phyloP scores from a whole-genome alignment of 1,284 basidiomycete genomes.

The Prillingera fragicola region DNA sequence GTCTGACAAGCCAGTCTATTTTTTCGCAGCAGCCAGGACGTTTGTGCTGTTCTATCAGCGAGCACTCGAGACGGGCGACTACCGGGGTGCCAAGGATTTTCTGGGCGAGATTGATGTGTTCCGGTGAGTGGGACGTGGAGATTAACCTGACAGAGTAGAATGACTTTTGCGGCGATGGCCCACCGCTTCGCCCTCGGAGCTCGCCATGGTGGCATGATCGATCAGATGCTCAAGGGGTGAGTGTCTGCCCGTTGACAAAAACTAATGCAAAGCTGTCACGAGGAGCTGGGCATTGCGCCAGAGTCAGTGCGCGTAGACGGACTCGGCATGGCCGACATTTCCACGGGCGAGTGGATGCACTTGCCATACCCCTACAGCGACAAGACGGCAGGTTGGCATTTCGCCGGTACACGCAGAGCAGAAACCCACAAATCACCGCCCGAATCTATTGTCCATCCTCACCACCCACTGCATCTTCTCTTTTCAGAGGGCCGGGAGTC shows the following conservation, averaged over 20 bases:
- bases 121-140: constrained; percentile 13
- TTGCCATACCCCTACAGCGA: not conserved
- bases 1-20: constrained; percentile 13
- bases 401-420: too few relatives aligned
- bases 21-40: constrained; percentile 32
- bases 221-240: constrained; percentile 23
- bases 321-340: not conserved
- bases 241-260: too few relatives aligned
- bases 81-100: constrained; percentile 15
- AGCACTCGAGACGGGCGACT: constrained; percentile 24
- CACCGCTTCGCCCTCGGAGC: constrained; percentile 25
- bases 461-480: not conserved
- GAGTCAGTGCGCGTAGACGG: not conserved
- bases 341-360: not conserved
- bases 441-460: not conserved
- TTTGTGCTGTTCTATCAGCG: constrained; percentile 33
- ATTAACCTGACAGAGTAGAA: constrained; percentile 6
- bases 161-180: constrained; percentile 20
- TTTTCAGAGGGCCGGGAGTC: not conserved
- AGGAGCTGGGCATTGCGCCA: not conserved
- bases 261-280: constrained; percentile 1
- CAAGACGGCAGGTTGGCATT: not conserved
- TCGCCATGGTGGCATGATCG: constrained; percentile 27
- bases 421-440: not conserved
- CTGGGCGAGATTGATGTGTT: constrained; percentile 37